Base-by-base conservation (phyloP, 140 eudicot species). In the Erigeron philadelphicus region DNA sequence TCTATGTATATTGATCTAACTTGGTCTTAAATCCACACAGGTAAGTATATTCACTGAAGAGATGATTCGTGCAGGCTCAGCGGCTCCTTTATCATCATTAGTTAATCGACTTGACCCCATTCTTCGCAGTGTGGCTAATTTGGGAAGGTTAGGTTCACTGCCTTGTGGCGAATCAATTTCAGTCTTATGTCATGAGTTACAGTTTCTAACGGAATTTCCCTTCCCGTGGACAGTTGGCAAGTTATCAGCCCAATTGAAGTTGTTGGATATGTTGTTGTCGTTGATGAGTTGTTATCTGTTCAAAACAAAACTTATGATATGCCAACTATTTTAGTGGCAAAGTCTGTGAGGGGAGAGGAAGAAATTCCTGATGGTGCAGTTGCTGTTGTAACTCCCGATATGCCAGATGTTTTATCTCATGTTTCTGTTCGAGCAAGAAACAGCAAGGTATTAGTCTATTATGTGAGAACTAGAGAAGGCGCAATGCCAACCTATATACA, bases 341-440 rank as follows among this genome's bases (percentile, higher is more conserved):
- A 87, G 72, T 84, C 88, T 70, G 99, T 94, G 10, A 94, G 81
- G 68, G 99, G 99, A 63, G 99, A 94, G 79, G 99, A 94, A 72
- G 99, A 94, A 84, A 94, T 94, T 65, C 99, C 99, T 71, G 95
- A 89, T 78, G 99, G 99, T 70, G 72, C 90, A 41, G 97, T 94
- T 62, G 99, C 99, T 42, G 95, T 94, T 65, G 76, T 94, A 58
- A 94, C 99, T 50, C 97, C 97, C 42, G 99, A 94, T 79, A 94
- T 94, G 99, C 99, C 99, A 68, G 99, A 94, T 89, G 99, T 94
- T 31, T 81, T 94, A 49, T 94, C 99, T 19, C 99, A 94, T 80
- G 99, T 94, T 82, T 94, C 99, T 81, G 99, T 94, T 74, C 86
- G 99, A 71, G 99, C 99, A 76, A 89, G 99, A 84, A 94, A 94